These are phyloP conservation scores for Rhipidocladum racemiflorum DNA, from an alignment of 176 grass and related monocot species.

Conservation along the genomic window DNA sequence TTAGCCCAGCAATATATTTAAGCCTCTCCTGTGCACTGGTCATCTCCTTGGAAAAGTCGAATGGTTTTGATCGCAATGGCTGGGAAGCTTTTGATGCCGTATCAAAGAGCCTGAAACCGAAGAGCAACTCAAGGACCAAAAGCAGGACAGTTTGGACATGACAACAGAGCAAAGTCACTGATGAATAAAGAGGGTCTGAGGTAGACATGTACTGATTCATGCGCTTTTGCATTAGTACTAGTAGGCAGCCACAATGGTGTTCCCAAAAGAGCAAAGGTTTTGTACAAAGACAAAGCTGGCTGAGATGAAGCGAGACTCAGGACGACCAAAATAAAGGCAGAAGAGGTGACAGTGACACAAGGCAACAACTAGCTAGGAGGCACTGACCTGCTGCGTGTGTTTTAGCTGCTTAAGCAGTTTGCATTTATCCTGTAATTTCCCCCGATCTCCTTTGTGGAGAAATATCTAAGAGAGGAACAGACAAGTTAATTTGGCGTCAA, in stretches of 20 bases:
- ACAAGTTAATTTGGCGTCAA: neutral
- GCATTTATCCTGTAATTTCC: conserved; percentile 54
- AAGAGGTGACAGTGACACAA: conserved; percentile 18
- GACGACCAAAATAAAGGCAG: conserved; percentile 34
- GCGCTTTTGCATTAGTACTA: conserved; percentile 9
- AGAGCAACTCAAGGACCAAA: conserved; percentile 35
- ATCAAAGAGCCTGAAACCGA: conserved; percentile 30
- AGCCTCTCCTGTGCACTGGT: neutral
- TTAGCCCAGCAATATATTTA: conserved; percentile 21
- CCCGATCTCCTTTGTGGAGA: conserved; percentile 34
- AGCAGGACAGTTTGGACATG: conserved; percentile 24
- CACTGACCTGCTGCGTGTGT: conserved; percentile 17
- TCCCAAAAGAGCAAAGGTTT: conserved; percentile 24
- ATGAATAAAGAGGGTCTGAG: conserved; percentile 37
- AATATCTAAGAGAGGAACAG: conserved; percentile 30
- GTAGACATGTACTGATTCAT: conserved; percentile 7
- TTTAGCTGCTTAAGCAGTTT: conserved; percentile 22
- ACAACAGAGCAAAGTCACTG: conserved; percentile 7
- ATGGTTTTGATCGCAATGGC: conserved; percentile 23
- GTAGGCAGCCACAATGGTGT: conserved; percentile 12
- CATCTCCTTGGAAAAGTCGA: conserved; percentile 16
- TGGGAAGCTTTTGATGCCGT: conserved; percentile 34
- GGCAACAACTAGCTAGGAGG: conserved; percentile 17
- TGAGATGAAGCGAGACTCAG: conserved; percentile 2
- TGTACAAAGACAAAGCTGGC: conserved; percentile 35